phyloP scores from a whole-genome alignment of 2,329 filamentous ascomycete genomes.

The Hawksworthiomyces lignivorus region DNA sequence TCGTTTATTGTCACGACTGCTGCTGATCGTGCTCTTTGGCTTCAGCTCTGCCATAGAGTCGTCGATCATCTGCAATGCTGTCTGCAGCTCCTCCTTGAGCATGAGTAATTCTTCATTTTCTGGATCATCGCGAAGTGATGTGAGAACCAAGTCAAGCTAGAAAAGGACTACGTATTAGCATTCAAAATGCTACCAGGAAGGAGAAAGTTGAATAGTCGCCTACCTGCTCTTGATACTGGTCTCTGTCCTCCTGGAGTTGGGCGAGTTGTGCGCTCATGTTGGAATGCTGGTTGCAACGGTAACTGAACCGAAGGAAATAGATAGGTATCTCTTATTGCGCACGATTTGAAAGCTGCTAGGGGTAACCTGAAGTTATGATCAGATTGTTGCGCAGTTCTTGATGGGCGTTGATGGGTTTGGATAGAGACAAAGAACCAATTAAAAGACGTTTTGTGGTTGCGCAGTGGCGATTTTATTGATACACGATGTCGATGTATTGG shows the following conservation, averaged over 20 bases:
- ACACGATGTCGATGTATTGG: too few species aligned
- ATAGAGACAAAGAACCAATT: too few species aligned
- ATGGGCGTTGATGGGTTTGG: too few species aligned
- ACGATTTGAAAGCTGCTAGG: too few species aligned
- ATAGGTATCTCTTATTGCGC: too few species aligned
- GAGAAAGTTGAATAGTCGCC: slow-evolving; percentile 11
- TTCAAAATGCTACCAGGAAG: neutral
- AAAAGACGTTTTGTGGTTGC: too few species aligned
- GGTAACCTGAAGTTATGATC: too few species aligned
- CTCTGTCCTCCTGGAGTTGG: slow-evolving; percentile 42
- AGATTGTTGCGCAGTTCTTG: too few species aligned
- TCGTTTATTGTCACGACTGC: slow-evolving; percentile 28
- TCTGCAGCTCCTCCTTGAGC: slow-evolving; percentile 73
- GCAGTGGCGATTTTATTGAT: too few species aligned
- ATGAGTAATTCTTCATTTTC: slow-evolving; percentile 70
- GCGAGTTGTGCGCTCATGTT: slow-evolving; percentile 28
- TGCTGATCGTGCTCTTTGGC: slow-evolving; percentile 47
- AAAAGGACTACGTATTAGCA: neutral
- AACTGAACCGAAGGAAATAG: too few species aligned
- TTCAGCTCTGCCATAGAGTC: slow-evolving; percentile 75
- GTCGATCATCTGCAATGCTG: slow-evolving; percentile 71
- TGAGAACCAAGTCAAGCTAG: slow-evolving; percentile 69
- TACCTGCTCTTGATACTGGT: slow-evolving; percentile 51
- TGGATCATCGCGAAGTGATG: slow-evolving; percentile 71
- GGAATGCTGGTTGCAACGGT: too few species aligned